These are phyloP conservation scores for Kockiozyma suomiensis DNA, from an alignment of 805 yeast species.

Conservation along the genomic window DNA sequence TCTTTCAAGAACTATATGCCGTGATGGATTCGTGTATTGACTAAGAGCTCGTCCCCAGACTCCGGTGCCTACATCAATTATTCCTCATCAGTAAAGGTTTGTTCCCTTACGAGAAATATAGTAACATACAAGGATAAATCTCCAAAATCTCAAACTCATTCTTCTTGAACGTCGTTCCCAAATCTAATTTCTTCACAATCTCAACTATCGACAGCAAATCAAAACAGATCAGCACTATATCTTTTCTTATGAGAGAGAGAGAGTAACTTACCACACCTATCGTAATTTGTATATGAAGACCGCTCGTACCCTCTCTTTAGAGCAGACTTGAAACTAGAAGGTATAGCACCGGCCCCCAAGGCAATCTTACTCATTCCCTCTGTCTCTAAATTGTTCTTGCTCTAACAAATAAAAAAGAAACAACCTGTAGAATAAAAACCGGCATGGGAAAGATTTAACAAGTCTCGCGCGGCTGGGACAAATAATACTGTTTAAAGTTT, in stretches of 20 bases:
- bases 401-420: no score
- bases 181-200: slow-evolving; percentile 10
- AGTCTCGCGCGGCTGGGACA: not conserved
- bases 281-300: slow-evolving; percentile 7
- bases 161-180: slow-evolving; percentile 4
- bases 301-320: not conserved
- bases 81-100: not conserved
- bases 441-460: no score
- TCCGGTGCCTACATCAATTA: slow-evolving; percentile 54
- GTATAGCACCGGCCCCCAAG: not conserved
- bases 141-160: slow-evolving; percentile 18
- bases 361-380: not conserved
- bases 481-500: no score
- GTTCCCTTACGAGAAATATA: not conserved
- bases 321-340: not conserved
- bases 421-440: no score
- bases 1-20: slow-evolving; percentile 65
- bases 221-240: no score
- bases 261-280: not conserved
- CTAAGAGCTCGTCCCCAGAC: slow-evolving; percentile 65
- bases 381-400: no score
- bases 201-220: no score
- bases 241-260: no score
- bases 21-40: slow-evolving; percentile 59
- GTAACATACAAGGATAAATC: slow-evolving; percentile 11